A percentile compares a stretch with the other conserved stretches of the same genome.
These are phyloP conservation scores for Lipomyces yarrowii DNA, from an alignment of 1,139 yeast species.

Conservation along the genomic window DNA sequence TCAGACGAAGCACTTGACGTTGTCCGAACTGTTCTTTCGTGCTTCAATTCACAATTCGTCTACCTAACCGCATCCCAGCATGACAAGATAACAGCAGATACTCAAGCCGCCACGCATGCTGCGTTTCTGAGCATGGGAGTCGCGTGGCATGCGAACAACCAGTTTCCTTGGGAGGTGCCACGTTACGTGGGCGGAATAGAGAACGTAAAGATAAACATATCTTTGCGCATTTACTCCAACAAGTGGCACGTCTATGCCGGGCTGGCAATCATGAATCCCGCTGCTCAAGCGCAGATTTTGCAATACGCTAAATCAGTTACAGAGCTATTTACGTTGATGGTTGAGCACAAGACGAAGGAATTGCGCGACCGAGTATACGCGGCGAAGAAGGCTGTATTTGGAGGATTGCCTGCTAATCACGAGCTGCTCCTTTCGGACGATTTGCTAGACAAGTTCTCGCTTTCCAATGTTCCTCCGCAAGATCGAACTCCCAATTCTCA, in stretches of 20 bases:
- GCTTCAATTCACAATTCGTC: slow-evolving; percentile 79
- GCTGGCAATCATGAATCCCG: slow-evolving; percentile 89
- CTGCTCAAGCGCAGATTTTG: slow-evolving; percentile 87
- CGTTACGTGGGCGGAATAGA: slow-evolving; percentile 93
- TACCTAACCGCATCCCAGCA: slow-evolving; percentile 80
- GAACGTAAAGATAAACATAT: slow-evolving; percentile 91
- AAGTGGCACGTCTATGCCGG: slow-evolving; percentile 99
- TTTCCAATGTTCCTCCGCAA: slow-evolving; percentile 74
- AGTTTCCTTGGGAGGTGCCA: slow-evolving; percentile 91
- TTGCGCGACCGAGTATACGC: slow-evolving; percentile 58
- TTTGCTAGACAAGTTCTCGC: slow-evolving; percentile 74
- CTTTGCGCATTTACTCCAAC: slow-evolving; percentile 84
- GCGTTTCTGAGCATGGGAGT: slow-evolving; percentile 93
- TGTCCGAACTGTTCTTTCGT: slow-evolving; percentile 65
- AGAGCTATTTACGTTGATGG: slow-evolving; percentile 79
- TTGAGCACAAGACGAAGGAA: slow-evolving; percentile 64
- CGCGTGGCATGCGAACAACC: slow-evolving; percentile 84
- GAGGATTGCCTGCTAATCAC: slow-evolving; percentile 52
- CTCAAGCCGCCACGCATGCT: slow-evolving; percentile 98
- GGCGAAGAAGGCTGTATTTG: slow-evolving; percentile 79
- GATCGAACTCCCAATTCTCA: slow-evolving; percentile 84
- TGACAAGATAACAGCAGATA: slow-evolving; percentile 94
- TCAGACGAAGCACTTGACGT: slow-evolving; percentile 56
- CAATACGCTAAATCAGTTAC: slow-evolving; percentile 88
- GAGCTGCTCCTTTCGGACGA: slow-evolving; percentile 76